Evolutionary conservation across 306 rosid genomes (phyloP).

Genomic region (Inga laurina): DNA sequence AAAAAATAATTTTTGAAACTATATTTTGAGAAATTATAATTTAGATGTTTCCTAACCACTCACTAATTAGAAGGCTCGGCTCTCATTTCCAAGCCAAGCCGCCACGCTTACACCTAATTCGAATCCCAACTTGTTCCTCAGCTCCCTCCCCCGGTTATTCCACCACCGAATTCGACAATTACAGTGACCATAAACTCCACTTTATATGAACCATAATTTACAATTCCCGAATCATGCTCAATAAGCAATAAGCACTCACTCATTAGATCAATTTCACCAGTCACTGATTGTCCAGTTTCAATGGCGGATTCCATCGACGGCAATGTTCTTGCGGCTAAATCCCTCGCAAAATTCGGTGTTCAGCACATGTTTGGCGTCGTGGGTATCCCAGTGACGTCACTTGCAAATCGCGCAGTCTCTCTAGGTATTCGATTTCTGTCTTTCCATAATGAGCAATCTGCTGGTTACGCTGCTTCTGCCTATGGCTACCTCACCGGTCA

Average conservation of each 20-base stretch:
- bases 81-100: not conserved
- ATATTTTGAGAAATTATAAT: no score
- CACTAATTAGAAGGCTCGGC: not conserved
- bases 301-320: conserved; percentile 53
- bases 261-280: not conserved
- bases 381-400: conserved; percentile 89
- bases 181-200: not conserved
- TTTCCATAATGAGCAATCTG: conserved; percentile 96
- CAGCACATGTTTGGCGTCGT: conserved; percentile 94
- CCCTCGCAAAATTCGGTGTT: conserved; percentile 67
- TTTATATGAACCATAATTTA: not conserved
- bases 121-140: no score
- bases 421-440: conserved; percentile 81
- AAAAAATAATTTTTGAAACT: no score
- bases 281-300: not conserved
- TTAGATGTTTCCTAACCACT: no score
- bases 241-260: not conserved
- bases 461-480: conserved; percentile 97
- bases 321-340: conserved; percentile 64
- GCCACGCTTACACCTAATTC: not conserved
- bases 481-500: conserved; percentile 80
- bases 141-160: not conserved
- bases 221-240: not conserved
- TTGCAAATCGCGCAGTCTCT: conserved; percentile 85
- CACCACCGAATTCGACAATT: not conserved